Base-by-base conservation (phyloP, 768 basidiomycete genomes). In the Lyophyllum shimeji region DNA sequence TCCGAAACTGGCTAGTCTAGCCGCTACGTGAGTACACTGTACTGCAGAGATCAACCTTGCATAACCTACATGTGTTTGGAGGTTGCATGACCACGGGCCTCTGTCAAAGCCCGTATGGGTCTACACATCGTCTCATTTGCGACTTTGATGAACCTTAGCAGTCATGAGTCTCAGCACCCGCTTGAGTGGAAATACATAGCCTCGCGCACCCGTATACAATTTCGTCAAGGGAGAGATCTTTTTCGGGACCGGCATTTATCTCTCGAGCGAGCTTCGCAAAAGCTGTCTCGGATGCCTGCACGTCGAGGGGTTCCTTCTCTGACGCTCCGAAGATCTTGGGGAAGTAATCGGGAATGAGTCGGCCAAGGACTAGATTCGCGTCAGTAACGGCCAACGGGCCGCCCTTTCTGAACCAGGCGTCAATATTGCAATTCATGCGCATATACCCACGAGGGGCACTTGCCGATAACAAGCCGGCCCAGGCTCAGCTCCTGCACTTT, bases 101-200 rank as follows among this genome's bases (percentile, higher is more conserved):
- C 95, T 0, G 95, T 97, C 60, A 96, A 70, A 1, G 93, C 86
- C 2, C 95, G 85, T 54, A 98, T 96, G 7, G 95, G 95, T 46
- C 95, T 76, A 60, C 87, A 90, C 95, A 98, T 98, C 0, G 93
- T 95, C 75, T 98, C 95, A 63, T 97, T 97, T 8, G 95, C 95
- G 9, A 96, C 94, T 65, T 95, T 93, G 73, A 98, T 89, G 71
- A 95, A 97, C 4, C 94, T 93, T 47, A 5, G n/a, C 4, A 42
- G 17, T 23, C 57, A 52, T 39, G 18, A 46, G 29, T 37, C 44
- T 51, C n/a, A 53, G 11, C 7, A 34, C 11, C 7, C 23, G 21
- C 29, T 18, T 53, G 8, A 6, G 31, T 3, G 43, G 8, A 20
- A n/a, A 13, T 34, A 40, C 17, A 17, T 15, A 27, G 4, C 2